Conservation (phyloP, 495 filamentous ascomycete genomes). For the Penicilliopsis zonata region DNA sequence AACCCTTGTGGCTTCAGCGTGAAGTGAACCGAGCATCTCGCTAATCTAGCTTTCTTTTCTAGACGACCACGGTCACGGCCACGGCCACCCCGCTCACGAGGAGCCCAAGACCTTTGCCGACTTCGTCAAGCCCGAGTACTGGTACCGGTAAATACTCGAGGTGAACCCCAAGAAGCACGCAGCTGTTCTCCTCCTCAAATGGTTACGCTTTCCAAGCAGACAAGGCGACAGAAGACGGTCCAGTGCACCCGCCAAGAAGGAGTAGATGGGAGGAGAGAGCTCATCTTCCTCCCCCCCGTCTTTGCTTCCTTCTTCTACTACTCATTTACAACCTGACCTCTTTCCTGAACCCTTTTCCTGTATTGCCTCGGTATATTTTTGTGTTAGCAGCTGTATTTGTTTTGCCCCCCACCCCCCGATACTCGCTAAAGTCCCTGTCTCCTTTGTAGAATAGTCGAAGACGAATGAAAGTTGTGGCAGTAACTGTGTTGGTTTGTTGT, state of each 20-base stretch:
- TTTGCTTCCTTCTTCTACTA: conserved; percentile 2
- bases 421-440: conserved; percentile 15
- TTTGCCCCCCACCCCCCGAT: too few relatives aligned
- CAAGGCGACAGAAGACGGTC: neutral
- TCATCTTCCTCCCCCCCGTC: conserved; percentile 1
- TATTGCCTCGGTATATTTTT: conserved; percentile 8
- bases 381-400: conserved; percentile 13
- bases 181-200: too few relatives aligned
- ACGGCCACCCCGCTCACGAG: conserved; percentile 45
- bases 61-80: conserved; percentile 39
- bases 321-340: neutral
- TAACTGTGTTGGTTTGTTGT: too few relatives aligned
- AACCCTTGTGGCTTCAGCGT: neutral
- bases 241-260: neutral
- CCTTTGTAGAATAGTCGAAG: conserved; percentile 35
- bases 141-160: conserved; percentile 44
- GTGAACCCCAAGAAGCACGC: too few relatives aligned
- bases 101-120: conserved; percentile 91
- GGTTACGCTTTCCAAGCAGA: too few relatives aligned
- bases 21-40: neutral
- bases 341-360: conserved; percentile 1
- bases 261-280: neutral
- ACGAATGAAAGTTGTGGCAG: conserved; percentile 11
- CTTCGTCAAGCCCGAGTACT: conserved; percentile 86
- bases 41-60: neutral